Evolutionary conservation across 2,329 filamentous ascomycete species (phyloP), one percentile per base, ranked within the genome.

Genomic region (Tolypocladium sp.): DNA sequence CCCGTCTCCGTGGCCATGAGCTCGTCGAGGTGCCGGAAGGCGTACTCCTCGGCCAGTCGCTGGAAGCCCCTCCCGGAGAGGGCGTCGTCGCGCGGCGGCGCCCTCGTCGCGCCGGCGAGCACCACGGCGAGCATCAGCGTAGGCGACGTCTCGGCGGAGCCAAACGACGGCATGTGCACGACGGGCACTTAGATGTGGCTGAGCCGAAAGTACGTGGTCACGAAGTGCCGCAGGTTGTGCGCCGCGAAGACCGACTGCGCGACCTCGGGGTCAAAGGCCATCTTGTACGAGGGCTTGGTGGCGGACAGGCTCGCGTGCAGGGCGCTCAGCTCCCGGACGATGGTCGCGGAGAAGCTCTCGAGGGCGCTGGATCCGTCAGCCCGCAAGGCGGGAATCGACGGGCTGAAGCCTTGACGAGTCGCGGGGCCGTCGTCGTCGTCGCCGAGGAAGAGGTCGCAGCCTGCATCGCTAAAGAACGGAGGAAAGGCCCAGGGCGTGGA

Each of bases 161-260:
- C 59, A 51, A 70, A 71, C 17, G 59, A 61, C 7, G 68, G 62
- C 7, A 63, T 62, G 63, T 71, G 69, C 2, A 67, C 33, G n/a
- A 70, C 56, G 27, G 69, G 68, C 13, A 70, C 65, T 59, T 70
- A 66, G 12, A 56, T 58, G 55, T 70, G 68, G 38, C 62, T 67
- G 30, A 65, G 58, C 10, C 63, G 65, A 59, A 70, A 70, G 60
- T 65, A 69, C n/a, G 61, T 60, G 1, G 61, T 53, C 3, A 64
- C 57, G 46, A 68, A 68, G 13, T 40, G 25, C 20, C 60, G 62
- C 27, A 65, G 57, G 58, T 64, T 66, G 8, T 59, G n/a, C 1
- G 60, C 51, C 12, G 64, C 62, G 57, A 70, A 65, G 25, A 65
- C 60, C 3, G 57, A 60, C 2, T 35, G 44, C 3, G 67, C 63